Percentiles rank a stretch among this genome's conserved stretches.
Conservation (phyloP, 2,329 filamentous ascomycete genomes). For the Chrysoporthe deuterocubensis region DNA sequence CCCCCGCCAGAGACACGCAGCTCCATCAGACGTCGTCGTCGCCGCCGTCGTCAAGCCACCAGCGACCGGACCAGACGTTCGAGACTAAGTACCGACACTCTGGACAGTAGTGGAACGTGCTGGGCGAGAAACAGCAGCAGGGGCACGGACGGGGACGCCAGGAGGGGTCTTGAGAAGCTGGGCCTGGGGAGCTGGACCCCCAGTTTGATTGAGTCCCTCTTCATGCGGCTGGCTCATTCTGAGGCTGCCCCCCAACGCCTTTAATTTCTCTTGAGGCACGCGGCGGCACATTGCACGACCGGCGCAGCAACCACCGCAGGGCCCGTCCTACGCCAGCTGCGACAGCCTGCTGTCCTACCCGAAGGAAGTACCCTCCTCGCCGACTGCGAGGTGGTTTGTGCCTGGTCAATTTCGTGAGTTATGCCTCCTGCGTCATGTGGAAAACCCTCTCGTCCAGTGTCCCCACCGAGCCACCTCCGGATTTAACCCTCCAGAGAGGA, state of each 20-base stretch:
- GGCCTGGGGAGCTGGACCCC: neutral
- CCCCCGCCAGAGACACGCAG: neutral
- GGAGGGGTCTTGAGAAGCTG: neutral
- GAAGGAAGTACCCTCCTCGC: constrained; percentile 2
- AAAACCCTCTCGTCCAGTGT: neutral
- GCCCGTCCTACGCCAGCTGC: constrained; percentile 4
- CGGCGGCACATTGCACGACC: constrained; percentile 26
- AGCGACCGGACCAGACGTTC: too few species aligned
- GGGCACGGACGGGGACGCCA: neutral
- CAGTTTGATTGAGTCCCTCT: constrained; percentile 2
- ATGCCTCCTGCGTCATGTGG: constrained; percentile 4
- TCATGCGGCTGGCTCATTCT: constrained; percentile 17
- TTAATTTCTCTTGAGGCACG: constrained; percentile 28
- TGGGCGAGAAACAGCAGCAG: neutral
- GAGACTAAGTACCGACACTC: too few species aligned
- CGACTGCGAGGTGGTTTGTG: neutral
- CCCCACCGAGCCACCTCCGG: neutral
- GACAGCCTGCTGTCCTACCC: neutral
- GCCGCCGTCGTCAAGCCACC: constrained; percentile 1
- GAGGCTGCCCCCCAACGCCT: constrained; percentile 20
- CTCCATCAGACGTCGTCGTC: constrained; percentile 4
- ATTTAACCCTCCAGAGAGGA: constrained; percentile 4
- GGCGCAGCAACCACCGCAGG: neutral
- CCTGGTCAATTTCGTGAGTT: neutral
- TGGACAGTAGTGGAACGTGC: neutral